Evolutionary conservation across 2,329 filamentous ascomycete species (phyloP), one percentile per base, ranked within the genome.

Genomic region (Geoglossum cookeanum): DNA sequence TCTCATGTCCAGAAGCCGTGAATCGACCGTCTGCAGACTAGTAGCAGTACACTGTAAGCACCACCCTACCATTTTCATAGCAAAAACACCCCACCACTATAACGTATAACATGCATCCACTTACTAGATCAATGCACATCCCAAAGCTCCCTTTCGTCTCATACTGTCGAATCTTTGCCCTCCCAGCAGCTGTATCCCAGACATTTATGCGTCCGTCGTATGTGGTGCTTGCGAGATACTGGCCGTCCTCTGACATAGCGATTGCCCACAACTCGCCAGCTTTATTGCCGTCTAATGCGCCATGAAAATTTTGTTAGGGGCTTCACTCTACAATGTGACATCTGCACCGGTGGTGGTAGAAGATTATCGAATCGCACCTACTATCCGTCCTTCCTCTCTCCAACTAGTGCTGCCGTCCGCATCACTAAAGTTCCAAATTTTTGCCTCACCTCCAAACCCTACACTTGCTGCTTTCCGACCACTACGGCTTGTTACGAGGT

Each of bases 131-230:
- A 60, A 98, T 82, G 65, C 85, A 85, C 72, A 92, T 80, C 42
- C 89, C 91, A 71, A 96, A 97, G 69, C 85, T 91, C 13, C 89
- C 89, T 63, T 91, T 88, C 1, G 91, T 96, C 72, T 95, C 89
- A 66, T 92, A 95, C 64, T 90, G 82, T 55, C 81, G 77, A 60
- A 92, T 82, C 70, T 85, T 87, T 58, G 77, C 72, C 62, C 74
- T 72, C 70, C 42, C 78, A 74, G 3, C 68, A 69, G 42, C 73
- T 71, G 11, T 70, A 66, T 94, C 83, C 87, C 90, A 97, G 45
- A 97, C 85, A 64, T 90, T 89, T 65, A 97, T 81, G 57, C 84
- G 80, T 3, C 92, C 92, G 66, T 94, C 86, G 65, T 89, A 85
- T 2, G 87, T 92, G 13, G 88, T 94, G 62, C 82, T 81, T n/a